A percentile compares a stretch with the other conserved stretches of the same genome.
phyloP scores from a whole-genome alignment of 1,284 basidiomycete species.

The Lentinus polychrous region DNA sequence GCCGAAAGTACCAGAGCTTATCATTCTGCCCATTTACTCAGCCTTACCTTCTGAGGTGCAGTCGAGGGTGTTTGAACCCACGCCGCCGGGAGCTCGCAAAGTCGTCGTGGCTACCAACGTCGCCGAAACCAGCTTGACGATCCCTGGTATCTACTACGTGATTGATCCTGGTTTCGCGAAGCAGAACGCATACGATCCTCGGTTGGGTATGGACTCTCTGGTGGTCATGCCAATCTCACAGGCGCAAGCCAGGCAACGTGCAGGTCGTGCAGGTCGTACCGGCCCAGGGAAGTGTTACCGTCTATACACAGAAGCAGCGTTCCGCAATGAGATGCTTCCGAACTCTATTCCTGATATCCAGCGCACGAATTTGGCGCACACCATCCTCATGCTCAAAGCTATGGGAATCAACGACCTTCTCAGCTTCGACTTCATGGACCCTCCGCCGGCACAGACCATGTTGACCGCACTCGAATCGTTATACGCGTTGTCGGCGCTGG shows the following conservation, averaged over 20 bases:
- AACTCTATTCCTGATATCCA: slow-evolving; percentile 98
- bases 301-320: slow-evolving; percentile 96
- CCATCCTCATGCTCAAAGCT: slow-evolving; percentile 94
- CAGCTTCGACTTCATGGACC: slow-evolving; percentile 99
- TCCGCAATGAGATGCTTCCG: slow-evolving; percentile 98
- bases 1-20: slow-evolving; percentile 92
- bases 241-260: slow-evolving; percentile 92
- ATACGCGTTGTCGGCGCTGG: slow-evolving; percentile 92
- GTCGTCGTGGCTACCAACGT: slow-evolving; percentile 99
- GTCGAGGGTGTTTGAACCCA: slow-evolving; percentile 95
- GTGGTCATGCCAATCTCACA: slow-evolving; percentile 99
- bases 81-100: slow-evolving; percentile 94
- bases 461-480: slow-evolving; percentile 90
- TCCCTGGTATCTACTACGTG: slow-evolving; percentile 98
- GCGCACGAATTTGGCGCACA: slow-evolving; percentile 87
- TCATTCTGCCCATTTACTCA: slow-evolving; percentile 97
- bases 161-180: slow-evolving; percentile 99
- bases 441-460: slow-evolving; percentile 94
- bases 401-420: slow-evolving; percentile 99
- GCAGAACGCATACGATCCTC: slow-evolving; percentile 97
- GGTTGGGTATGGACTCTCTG: slow-evolving; percentile 97
- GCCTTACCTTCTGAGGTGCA: slow-evolving; percentile 97
- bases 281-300: slow-evolving; percentile 99
- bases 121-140: slow-evolving; percentile 97
- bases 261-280: slow-evolving; percentile 95